Conservation (phyloP, 2,329 filamentous ascomycete species). For the Cercospora nicotianae region DNA sequence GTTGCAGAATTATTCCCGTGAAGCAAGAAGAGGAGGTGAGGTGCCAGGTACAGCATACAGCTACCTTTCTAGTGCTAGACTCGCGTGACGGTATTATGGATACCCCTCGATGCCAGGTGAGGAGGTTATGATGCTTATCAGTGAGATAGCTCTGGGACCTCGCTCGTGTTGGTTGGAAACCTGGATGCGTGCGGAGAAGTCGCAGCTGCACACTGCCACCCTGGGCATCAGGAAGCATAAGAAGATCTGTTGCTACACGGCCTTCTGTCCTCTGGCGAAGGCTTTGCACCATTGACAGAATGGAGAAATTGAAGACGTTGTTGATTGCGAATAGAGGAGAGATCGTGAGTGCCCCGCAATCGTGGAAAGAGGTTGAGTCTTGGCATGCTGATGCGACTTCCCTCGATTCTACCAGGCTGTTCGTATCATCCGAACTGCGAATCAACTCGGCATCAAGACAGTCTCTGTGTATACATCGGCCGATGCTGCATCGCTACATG, state of each 20-base stretch:
- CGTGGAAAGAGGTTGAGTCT: background rate
- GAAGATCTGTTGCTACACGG: background rate
- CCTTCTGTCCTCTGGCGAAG: background rate
- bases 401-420: conserved; percentile 31
- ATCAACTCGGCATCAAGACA: conserved; percentile 51
- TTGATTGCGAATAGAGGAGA: conserved; percentile 62
- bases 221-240: background rate
- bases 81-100: conserved; percentile 7
- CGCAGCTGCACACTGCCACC: background rate
- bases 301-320: conserved; percentile 52
- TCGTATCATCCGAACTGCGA: conserved; percentile 55
- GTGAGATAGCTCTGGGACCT: conserved; percentile 14
- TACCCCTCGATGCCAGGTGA: conserved; percentile 8
- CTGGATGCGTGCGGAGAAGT: background rate
- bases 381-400: conserved; percentile 8
- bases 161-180: background rate
- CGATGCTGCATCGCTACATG: conserved; percentile 57
- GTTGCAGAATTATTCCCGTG: background rate
- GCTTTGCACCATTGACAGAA: conserved; percentile 20
- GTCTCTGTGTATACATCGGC: conserved; percentile 60
- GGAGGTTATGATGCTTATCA: conserved; percentile 25
- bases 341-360: conserved; percentile 40
- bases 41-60: conserved; percentile 11
- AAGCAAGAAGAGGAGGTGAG: conserved; percentile 1
- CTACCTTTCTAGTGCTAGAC: conserved; percentile 7